A percentile compares a stretch with the other conserved stretches of the same genome.
Conservation (phyloP, 331 rosid genomes). For the Saraca asoca region DNA sequence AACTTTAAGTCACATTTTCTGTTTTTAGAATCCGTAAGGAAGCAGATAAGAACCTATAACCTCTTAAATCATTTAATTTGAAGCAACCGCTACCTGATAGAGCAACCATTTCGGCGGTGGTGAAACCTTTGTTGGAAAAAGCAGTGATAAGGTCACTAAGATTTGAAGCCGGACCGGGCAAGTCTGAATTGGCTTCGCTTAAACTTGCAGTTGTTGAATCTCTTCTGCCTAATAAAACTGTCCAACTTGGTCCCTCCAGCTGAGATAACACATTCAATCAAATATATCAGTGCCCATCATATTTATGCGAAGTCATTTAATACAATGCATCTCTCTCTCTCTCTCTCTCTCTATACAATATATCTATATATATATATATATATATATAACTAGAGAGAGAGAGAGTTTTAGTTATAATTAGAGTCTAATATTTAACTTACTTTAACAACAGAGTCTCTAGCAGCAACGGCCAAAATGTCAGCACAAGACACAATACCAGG, state of each 20-base stretch:
- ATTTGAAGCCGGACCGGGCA: constrained; percentile 44
- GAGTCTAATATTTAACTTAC: constrained; percentile 49
- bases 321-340: too few species aligned
- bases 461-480: constrained; percentile 66
- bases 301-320: too few species aligned
- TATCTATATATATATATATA: too few species aligned
- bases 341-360: too few species aligned
- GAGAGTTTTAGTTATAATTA: too few species aligned
- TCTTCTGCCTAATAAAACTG: constrained; percentile 66
- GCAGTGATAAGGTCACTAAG: constrained; percentile 43
- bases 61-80: constrained; percentile 27
- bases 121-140: constrained; percentile 64
- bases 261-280: constrained; percentile 18
- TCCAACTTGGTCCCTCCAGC: constrained; percentile 70
- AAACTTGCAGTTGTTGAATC: constrained; percentile 69
- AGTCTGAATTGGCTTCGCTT: constrained; percentile 46
- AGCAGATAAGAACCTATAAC: too few species aligned
- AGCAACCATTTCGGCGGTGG: constrained; percentile 57
- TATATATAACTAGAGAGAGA: too few species aligned
- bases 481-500: constrained; percentile 71
- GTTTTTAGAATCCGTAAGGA: too few species aligned
- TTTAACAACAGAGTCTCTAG: constrained; percentile 73
- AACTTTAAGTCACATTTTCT: too few species aligned
- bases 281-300: not conserved
- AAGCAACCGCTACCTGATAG: constrained; percentile 51